Percentiles rank a stretch among this genome's conserved stretches.
phyloP scores from a whole-genome alignment of 2,329 filamentous ascomycete genomes.

The Talaromyces sp. region DNA sequence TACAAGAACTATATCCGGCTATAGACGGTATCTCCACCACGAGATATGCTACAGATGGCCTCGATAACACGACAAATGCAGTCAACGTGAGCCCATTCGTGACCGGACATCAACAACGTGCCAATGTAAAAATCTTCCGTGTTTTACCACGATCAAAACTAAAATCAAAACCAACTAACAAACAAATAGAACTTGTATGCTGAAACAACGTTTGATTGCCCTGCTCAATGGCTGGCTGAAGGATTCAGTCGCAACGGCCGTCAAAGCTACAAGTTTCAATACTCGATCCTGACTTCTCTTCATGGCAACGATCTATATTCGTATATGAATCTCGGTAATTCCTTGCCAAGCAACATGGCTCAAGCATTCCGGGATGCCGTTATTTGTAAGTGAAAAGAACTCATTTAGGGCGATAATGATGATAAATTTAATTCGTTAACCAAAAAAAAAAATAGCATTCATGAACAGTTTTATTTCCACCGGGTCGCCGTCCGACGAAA shows the following conservation, averaged over 20 bases:
- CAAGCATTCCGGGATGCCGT: conserved; percentile 10
- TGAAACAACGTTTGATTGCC: conserved; percentile 54
- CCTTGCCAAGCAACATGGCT: conserved; percentile 7
- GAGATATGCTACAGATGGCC: conserved; percentile 33
- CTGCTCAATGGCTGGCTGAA: conserved; percentile 52
- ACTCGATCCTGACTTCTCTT: conserved; percentile 63
- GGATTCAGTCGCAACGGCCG: conserved; percentile 35
- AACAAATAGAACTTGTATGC: conserved; percentile 45
- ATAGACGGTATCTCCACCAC: conserved; percentile 13
- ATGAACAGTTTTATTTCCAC: conserved; percentile 45
- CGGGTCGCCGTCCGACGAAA: conserved; percentile 32
- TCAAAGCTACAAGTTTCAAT: conserved; percentile 46
- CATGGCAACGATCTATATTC: conserved; percentile 59
- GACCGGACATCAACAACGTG: conserved; percentile 53
- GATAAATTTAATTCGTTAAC: too few species aligned
- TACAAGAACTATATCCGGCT: conserved; percentile 35
- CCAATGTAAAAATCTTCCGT: conserved; percentile 21
- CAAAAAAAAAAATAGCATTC: conserved; percentile 20
- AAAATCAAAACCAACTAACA: background rate
- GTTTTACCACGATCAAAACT: background rate
- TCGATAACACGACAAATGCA: conserved; percentile 37
- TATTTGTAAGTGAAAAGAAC: too few species aligned
- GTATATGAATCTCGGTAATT: conserved; percentile 24
- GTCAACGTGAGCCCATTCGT: conserved; percentile 46
- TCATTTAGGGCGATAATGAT: too few species aligned